Base-by-base conservation (phyloP, 352 stramenopile species). In the Pythium oligandrum region DNA sequence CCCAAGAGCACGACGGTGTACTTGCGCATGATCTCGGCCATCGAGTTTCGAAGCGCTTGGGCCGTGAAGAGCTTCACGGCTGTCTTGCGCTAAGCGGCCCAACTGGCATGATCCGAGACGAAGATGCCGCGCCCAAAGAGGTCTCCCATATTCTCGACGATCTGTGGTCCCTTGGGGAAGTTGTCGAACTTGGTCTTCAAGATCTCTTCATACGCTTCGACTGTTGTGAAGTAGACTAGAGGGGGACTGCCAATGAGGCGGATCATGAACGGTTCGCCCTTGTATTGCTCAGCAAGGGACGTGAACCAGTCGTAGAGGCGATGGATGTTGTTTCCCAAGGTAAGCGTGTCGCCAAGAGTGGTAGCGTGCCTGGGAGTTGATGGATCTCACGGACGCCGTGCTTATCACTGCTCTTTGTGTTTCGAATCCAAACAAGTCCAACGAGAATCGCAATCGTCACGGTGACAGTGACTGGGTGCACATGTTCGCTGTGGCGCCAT, bases 101-200 rank as follows among this genome's bases (percentile, higher is more conserved):
- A 86, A 53, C 69, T 69, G 42, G 61, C 53, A 17, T 63, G 44
- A 39, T 83, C 70, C 0, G 76, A 67, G n/a, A 68, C 72, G 39
- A 86, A 83, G 43, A 83, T 83, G 30, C 68, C 72, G 44, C 83
- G 61, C 44, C 72, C 65, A 4, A 81, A 51, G 10, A 83, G 31
- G 42, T 83, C 73, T 5, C 47, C 44, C 11, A 87, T 32, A 46
- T 64, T 68, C 17, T 6, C 6, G 6, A 31, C 3, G 10, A 32
- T 10, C 43, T 8, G 10, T 12, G 48, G 48, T 34, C 55, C 57
- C 36, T 64, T 64, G 46, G 37, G 37, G 34, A 64, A 59, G 6
- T 10, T 35, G 12, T 58, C 44, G 17, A 59, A 64, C 7, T 64
- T 39, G 30, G 42, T 58, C 51, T 53, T 59, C 32, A 60, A 42